Evolutionary conservation across 2,329 filamentous ascomycete genomes (phyloP).

Genomic region (Calonectria multiphialidica): DNA sequence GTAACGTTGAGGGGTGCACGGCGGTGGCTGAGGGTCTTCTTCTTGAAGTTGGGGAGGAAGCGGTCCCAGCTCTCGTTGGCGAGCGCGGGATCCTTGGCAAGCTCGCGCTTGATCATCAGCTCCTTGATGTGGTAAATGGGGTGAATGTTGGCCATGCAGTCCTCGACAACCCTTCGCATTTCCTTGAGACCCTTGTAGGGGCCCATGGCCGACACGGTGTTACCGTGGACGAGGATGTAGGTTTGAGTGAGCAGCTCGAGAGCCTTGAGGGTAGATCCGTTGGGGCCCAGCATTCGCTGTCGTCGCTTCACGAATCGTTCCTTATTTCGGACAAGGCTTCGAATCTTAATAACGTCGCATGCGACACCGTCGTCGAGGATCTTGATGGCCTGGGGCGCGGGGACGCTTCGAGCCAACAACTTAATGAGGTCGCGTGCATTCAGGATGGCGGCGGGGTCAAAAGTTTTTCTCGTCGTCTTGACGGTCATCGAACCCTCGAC

Average conservation of each 20-base stretch:
- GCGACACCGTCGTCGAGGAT: constrained; percentile 93
- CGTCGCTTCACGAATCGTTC: constrained; percentile 95
- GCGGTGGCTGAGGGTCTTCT: constrained; percentile 87
- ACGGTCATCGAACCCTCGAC: constrained; percentile 98
- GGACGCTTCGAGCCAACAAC: constrained; percentile 89
- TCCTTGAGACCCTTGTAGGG: constrained; percentile 95
- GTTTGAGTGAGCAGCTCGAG: constrained; percentile 91
- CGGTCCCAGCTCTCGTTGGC: constrained; percentile 94
- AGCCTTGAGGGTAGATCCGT: constrained; percentile 92
- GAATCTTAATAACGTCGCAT: constrained; percentile 96
- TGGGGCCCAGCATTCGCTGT: constrained; percentile 91
- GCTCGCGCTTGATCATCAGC: constrained; percentile 92
- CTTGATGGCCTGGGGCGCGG: constrained; percentile 92
- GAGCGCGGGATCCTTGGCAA: constrained; percentile 89
- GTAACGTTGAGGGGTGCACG: constrained; percentile 85
- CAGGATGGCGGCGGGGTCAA: constrained; percentile 90
- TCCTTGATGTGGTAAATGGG: constrained; percentile 86
- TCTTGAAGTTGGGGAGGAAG: constrained; percentile 98
- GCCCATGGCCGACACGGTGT: constrained; percentile 93
- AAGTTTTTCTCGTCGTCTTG: constrained; percentile 92
- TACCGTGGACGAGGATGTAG: constrained; percentile 96
- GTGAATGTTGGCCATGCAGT: constrained; percentile 98
- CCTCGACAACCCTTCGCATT: constrained; percentile 87
- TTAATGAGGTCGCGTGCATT: constrained; percentile 97
- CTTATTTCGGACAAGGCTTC: constrained; percentile 90